Percentiles rank a stretch among this genome's conserved stretches.
phyloP scores from a whole-genome alignment of 257 asterid genomes.

The Dorcoceras hygrometricum region DNA sequence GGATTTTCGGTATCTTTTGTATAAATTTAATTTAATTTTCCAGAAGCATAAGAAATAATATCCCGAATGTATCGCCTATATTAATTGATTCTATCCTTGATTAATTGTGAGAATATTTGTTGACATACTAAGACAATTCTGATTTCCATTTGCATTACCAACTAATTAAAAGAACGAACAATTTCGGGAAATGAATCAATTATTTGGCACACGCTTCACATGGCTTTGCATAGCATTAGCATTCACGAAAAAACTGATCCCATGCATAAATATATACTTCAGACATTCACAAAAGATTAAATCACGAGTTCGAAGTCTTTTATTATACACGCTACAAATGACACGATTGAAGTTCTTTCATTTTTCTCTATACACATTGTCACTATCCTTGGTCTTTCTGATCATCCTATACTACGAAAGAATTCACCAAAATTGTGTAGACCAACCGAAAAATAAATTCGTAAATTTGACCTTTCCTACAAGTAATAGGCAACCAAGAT shows the following conservation, averaged over 20 bases:
- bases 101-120: conserved; percentile 5
- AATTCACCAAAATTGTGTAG: conserved; percentile 7
- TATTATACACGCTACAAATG: conserved; percentile 11
- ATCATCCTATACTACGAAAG: conserved; percentile 24
- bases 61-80: background rate
- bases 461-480: conserved; percentile 15
- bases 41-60: too few relatives aligned
- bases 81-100: too few relatives aligned
- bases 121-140: background rate
- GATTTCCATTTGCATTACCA: background rate
- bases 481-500: conserved; percentile 26
- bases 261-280: conserved; percentile 4
- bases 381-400: conserved; percentile 27
- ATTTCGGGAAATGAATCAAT: background rate
- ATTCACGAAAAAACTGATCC: background rate
- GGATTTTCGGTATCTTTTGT: too few relatives aligned
- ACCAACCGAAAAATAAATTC: conserved; percentile 1
- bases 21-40: too few relatives aligned
- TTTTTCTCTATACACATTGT: conserved; percentile 26
- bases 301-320: conserved; percentile 7
- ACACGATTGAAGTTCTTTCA: conserved; percentile 21
- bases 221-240: background rate
- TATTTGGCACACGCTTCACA: background rate
- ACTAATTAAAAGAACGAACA: background rate
- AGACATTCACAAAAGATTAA: background rate